Conservation (phyloP, 345 rosid species). For the Hibiscus mutabilis region DNA sequence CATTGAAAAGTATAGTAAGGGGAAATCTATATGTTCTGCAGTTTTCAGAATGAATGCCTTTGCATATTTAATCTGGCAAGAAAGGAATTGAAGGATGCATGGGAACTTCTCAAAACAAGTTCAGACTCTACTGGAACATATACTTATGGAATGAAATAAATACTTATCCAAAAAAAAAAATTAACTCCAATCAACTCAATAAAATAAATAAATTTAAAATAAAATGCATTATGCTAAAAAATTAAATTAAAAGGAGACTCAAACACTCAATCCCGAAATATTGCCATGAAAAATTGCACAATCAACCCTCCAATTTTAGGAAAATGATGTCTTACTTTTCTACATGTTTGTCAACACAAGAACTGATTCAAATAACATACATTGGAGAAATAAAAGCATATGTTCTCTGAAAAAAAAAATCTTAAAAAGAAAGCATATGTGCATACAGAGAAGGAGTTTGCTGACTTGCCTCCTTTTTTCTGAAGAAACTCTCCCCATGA, state of each 20-base stretch:
- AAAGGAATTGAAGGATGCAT: no score
- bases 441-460: no score
- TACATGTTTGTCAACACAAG: background rate
- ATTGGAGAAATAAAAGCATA: background rate
- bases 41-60: no score
- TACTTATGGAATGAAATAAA: no score
- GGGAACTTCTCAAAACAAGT: no score
- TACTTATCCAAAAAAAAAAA: background rate
- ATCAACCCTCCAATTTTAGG: background rate
- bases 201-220: background rate
- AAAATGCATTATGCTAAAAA: background rate
- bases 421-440: no score
- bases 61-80: no score
- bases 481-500: constrained; percentile 75
- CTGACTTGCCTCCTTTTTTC: constrained; percentile 71
- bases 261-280: background rate
- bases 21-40: no score
- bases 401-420: background rate
- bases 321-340: background rate
- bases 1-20: no score
- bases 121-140: no score
- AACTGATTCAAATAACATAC: constrained; percentile 1
- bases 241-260: background rate
- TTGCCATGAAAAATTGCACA: background rate
- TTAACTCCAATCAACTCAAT: background rate